These are phyloP conservation scores for Fragilaria radians DNA, from an alignment of 108 stramenopile genomes.

Conservation along the genomic window DNA sequence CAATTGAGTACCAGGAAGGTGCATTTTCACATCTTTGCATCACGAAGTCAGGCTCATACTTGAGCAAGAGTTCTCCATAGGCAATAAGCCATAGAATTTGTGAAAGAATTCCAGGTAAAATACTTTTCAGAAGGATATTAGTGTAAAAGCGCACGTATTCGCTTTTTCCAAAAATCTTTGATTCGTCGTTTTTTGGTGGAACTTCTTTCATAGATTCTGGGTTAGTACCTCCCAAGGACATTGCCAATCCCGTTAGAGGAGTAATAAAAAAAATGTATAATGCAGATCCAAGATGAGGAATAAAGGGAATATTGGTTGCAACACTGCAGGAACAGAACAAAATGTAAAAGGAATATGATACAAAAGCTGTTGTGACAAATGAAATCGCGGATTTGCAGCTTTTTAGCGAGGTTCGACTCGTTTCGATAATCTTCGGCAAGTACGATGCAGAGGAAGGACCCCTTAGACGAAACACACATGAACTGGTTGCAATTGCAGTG, in stretches of 20 bases:
- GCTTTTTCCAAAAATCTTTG: constrained; percentile 50
- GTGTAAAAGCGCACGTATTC: constrained; percentile 39
- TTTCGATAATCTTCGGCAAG: constrained; percentile 63
- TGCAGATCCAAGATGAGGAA: constrained; percentile 53
- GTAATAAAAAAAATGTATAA: constrained; percentile 56
- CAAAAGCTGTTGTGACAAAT: constrained; percentile 46
- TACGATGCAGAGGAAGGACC: constrained; percentile 48
- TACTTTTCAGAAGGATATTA: constrained; percentile 36
- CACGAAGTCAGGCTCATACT: constrained; percentile 28
- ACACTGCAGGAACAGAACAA: constrained; percentile 59
- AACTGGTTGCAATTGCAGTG: constrained; percentile 63
- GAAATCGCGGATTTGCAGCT: constrained; percentile 42
- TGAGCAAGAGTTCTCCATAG: constrained; percentile 45
- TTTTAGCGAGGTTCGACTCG: constrained; percentile 67
- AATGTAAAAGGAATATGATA: constrained; percentile 54
- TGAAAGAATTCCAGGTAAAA: constrained; percentile 52
- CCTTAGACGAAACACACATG: constrained; percentile 58
- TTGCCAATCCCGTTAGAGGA: constrained; percentile 58
- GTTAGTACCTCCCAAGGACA: constrained; percentile 50
- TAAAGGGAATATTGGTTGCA: constrained; percentile 41
- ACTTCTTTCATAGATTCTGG: constrained; percentile 62
- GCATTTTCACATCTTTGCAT: constrained; percentile 8
- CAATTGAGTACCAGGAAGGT: constrained; percentile 27
- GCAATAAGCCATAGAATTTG: constrained; percentile 63
- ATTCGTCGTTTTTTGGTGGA: constrained; percentile 74